phyloP scores from a whole-genome alignment of 2,329 filamentous ascomycete species.

The Monilinia aucupariae region DNA sequence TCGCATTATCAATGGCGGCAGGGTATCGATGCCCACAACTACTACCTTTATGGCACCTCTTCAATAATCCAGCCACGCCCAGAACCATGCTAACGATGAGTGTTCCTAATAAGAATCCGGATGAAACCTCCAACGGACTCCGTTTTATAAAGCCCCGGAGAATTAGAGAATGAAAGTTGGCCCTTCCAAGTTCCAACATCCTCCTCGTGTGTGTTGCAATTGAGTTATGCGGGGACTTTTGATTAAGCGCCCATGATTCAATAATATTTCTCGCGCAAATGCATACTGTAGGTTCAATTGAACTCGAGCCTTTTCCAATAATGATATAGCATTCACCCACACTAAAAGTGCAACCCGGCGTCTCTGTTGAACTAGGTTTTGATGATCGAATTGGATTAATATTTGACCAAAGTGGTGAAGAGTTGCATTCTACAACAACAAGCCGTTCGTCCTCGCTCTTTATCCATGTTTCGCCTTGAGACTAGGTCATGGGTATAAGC shows the following conservation, averaged over 20 bases:
- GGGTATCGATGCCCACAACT: constrained; percentile 9
- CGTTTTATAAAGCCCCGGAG: neutral
- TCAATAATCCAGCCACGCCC: neutral
- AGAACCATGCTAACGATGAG: constrained; percentile 5
- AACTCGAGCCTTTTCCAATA: constrained; percentile 14
- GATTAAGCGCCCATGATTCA: constrained; percentile 16
- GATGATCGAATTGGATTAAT: constrained; percentile 2
- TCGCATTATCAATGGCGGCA: constrained; percentile 3
- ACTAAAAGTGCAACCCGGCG: constrained; percentile 7
- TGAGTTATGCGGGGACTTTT: constrained; percentile 10
- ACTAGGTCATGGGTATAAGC: constrained; percentile 13
- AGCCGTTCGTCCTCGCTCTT: constrained; percentile 8
- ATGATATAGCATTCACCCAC: constrained; percentile 14
- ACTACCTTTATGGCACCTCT: constrained; percentile 4
- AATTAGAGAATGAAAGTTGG: constrained; percentile 14
- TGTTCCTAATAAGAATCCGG: neutral
- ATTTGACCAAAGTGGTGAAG: constrained; percentile 9
- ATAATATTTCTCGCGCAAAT: constrained; percentile 13
- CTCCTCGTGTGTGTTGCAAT: constrained; percentile 12
- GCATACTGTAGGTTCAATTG: constrained; percentile 11
- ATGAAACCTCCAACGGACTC: constrained; percentile 4
- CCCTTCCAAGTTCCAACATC: constrained; percentile 3
- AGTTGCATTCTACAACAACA: constrained; percentile 13
- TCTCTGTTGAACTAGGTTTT: constrained; percentile 6
- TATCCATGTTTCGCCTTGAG: constrained; percentile 6